A percentile compares a stretch with the other conserved stretches of the same genome.
phyloP scores from a whole-genome alignment of 176 grass and related monocot species.

The Oryza officinalis region DNA sequence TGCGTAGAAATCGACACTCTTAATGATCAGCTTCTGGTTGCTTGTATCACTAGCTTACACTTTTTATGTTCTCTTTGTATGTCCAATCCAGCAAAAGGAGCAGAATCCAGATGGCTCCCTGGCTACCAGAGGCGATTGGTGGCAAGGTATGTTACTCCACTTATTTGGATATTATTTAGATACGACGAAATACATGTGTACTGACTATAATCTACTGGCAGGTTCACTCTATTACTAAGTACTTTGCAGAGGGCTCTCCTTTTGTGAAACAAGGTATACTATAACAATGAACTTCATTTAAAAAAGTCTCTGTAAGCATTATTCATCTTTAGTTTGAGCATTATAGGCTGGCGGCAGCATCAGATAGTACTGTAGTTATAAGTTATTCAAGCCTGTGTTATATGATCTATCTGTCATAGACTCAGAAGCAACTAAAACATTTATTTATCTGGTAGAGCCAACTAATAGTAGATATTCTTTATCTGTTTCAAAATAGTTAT shows the following conservation, averaged over 20 bases:
- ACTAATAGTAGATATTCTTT: not conserved
- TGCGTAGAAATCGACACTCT: not conserved
- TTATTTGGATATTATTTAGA: constrained; percentile 13
- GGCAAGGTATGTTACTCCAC: constrained; percentile 65
- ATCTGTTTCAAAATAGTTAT: not conserved
- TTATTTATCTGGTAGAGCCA: not conserved
- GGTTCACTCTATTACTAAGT: constrained; percentile 98
- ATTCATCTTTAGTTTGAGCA: not conserved
- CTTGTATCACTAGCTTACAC: not conserved
- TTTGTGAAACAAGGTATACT: constrained; percentile 48
- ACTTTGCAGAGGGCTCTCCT: constrained; percentile 32
- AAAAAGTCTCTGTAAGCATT: not conserved
- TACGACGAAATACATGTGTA: not conserved
- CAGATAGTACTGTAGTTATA: not conserved
- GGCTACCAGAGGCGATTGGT: constrained; percentile 98
- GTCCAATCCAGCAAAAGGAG: constrained; percentile 63
- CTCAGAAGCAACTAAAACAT: not conserved
- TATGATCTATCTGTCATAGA: not conserved
- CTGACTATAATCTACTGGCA: constrained; percentile 42
- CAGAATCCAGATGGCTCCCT: constrained; percentile 52
- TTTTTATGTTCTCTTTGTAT: constrained; percentile 25
- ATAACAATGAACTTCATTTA: not conserved
- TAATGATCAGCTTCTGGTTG: not conserved
- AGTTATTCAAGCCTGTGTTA: no score
- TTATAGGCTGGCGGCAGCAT: not conserved